Base-by-base conservation (phyloP, 2,329 filamentous ascomycete species). In the Apiospora malaysiana region DNA sequence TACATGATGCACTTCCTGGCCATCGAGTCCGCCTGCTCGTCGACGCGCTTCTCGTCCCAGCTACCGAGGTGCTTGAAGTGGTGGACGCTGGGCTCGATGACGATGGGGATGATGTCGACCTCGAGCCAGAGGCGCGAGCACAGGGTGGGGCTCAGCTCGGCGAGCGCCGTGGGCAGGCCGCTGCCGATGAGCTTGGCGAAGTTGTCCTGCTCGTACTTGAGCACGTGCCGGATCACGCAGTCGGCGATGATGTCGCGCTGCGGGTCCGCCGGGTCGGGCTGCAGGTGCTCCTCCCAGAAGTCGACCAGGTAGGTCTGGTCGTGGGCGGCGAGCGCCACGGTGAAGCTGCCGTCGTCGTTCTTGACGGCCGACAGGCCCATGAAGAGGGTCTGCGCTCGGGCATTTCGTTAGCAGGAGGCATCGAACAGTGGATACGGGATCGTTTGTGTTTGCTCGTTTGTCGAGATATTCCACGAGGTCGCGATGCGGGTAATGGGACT, bases 1-100 rank as follows among this genome's bases (percentile, higher is more conserved):
- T 81, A 92, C 91, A 91, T 88, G 73, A 94, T 87, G 79, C 92
- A 94, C 83, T 94, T 95, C 72, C 93, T 87, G 1, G 91, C 91
- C 88, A 95, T 92, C 0, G 91, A 93, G 78, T 95, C 93, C 1
- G 93, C 93, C 79, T 94, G 91, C 78, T 96, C 93, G 76, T 95
- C 93, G 5, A 94, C 86, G n/a, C 86, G 83, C 77, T 90, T 89
- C 45, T 82, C 79, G 65, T 86, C 83, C 85, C 87, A 88, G 73
- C 86, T 84, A 65, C 72, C 72, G 23, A 67, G 16, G 42, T 32
- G 40, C 2, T n/a, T 12, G 37, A 14, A 4, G 32, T 5, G 42
- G 75, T 83, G 82, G 73, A 80, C 77, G 69, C 85, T 84, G 6
- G 85, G 84, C 12, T 82, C 83, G 73, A 94, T 85, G 4, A 92